Evolutionary conservation across 805 yeast genomes (phyloP).

Genomic region (Lachancea mirantina): DNA sequence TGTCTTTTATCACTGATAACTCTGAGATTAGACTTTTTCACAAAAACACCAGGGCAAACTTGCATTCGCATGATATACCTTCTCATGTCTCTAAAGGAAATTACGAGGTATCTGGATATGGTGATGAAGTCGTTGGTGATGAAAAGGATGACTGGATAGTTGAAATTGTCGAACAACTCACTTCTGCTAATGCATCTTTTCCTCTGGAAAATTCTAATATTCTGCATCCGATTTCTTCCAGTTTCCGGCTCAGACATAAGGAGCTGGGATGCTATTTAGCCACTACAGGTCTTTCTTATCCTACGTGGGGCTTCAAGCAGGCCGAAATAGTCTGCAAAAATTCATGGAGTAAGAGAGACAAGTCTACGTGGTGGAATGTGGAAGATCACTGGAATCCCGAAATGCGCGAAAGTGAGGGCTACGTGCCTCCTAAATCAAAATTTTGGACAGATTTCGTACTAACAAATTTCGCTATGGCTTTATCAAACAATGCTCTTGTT

Average conservation of each 20-base stretch:
- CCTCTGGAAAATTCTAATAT: constrained; percentile 41
- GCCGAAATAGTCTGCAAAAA: constrained; percentile 85
- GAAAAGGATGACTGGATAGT: constrained; percentile 69
- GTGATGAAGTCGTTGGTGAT: constrained; percentile 59
- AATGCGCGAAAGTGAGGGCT: constrained; percentile 46
- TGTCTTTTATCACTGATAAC: constrained; percentile 44
- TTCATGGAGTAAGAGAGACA: constrained; percentile 62
- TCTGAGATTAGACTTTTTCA: constrained; percentile 57
- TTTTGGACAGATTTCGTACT: constrained; percentile 72
- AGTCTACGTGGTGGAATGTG: constrained; percentile 84
- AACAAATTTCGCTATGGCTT: constrained; percentile 80
- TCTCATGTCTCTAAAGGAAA: constrained; percentile 53
- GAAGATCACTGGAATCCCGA: constrained; percentile 59
- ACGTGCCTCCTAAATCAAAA: constrained; percentile 57
- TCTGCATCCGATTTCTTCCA: constrained; percentile 76
- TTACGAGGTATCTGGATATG: constrained; percentile 68
- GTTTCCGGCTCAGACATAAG: constrained; percentile 66
- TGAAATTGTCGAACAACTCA: constrained; percentile 57
- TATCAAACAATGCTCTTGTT: constrained; percentile 73
- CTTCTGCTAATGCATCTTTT: constrained; percentile 26
- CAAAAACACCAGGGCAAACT: constrained; percentile 52
- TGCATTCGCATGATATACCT: constrained; percentile 62
- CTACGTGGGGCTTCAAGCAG: constrained; percentile 97
- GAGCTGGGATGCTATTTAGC: constrained; percentile 77
- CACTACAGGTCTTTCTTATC: constrained; percentile 73